phyloP scores from a whole-genome alignment of 164 flowering plant genomes.

The Aristolochia californica region DNA sequence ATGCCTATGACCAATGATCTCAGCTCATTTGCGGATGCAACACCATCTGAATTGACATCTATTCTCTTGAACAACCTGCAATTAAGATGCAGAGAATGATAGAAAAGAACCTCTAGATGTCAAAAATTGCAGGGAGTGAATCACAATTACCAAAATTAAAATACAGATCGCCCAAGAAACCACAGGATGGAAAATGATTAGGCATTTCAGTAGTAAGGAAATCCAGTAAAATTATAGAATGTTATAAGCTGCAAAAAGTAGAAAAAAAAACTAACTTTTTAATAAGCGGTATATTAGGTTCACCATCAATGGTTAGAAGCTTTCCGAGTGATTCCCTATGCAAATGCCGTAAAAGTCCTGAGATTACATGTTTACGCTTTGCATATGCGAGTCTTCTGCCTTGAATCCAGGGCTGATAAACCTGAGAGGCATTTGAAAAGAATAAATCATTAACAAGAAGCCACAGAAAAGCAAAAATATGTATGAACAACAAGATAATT shows the following conservation, averaged over 20 bases:
- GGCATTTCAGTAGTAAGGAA: no score
- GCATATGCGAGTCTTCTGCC: conserved; percentile 53
- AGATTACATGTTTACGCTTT: conserved; percentile 65
- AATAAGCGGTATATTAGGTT: conserved; percentile 37
- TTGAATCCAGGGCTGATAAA: conserved; percentile 82
- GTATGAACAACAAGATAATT: no score
- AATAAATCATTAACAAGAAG: not conserved
- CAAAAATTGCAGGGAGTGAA: not conserved
- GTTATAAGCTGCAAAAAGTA: not conserved
- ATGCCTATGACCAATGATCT: conserved; percentile 66
- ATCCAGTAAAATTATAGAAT: no score
- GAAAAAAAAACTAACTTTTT: conserved; percentile 29
- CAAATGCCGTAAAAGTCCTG: conserved; percentile 50
- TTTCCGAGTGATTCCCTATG: conserved; percentile 45
- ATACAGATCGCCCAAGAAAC: no score
- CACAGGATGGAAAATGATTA: no score
- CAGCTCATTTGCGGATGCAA: conserved; percentile 40
- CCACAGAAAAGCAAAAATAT: not conserved
- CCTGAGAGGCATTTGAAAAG: conserved; percentile 25
- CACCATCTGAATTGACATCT: conserved; percentile 36
- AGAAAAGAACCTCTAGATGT: conserved; percentile 1
- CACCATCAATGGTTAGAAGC: conserved; percentile 52
- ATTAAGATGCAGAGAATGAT: not conserved
- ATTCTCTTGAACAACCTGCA: conserved; percentile 53
- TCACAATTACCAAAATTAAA: no score